phyloP scores from a whole-genome alignment of 1,284 basidiomycete genomes.

The Trichosporon sp. region DNA sequence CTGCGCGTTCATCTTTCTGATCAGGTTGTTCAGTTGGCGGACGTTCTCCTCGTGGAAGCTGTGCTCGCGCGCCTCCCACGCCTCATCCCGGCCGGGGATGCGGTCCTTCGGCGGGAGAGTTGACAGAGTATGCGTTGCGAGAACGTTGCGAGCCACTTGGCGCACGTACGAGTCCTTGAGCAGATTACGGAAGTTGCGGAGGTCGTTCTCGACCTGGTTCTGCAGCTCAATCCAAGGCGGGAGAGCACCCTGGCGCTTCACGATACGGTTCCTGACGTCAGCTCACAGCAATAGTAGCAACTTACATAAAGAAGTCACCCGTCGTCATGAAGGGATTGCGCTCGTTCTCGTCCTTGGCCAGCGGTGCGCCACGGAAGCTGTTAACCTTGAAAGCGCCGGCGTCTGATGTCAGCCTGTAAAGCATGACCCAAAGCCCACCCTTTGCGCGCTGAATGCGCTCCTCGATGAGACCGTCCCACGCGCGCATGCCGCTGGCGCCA shows the following conservation, averaged over 20 bases:
- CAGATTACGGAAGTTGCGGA: conserved; percentile 66
- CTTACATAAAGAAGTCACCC: conserved; percentile 66
- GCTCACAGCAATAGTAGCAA: background rate
- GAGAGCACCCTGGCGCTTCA: conserved; percentile 77
- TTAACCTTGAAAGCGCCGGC: conserved; percentile 74
- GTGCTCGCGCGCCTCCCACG: conserved; percentile 72
- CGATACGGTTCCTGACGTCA: conserved; percentile 69
- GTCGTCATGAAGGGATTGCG: conserved; percentile 63
- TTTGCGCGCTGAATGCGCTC: conserved; percentile 71
- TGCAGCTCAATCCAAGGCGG: conserved; percentile 93
- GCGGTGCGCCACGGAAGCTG: conserved; percentile 73
- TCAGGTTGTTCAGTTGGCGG: conserved; percentile 70
- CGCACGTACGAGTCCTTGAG: conserved; percentile 60
- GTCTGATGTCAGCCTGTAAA: conserved; percentile 24
- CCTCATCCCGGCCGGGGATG: conserved; percentile 65
- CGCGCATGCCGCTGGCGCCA: conserved; percentile 62
- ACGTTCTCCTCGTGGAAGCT: conserved; percentile 72
- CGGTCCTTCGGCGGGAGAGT: conserved; percentile 55
- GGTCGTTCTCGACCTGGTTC: conserved; percentile 64
- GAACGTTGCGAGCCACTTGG: conserved; percentile 64
- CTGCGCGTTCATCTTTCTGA: conserved; percentile 75
- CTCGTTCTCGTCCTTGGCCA: conserved; percentile 66
- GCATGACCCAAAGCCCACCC: conserved; percentile 18
- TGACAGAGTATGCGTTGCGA: conserved; percentile 58
- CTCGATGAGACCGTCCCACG: conserved; percentile 75